A percentile compares a stretch with the other conserved stretches of the same genome.
phyloP scores from a whole-genome alignment of 352 stramenopile species.

The Saprolegnia diclina region DNA sequence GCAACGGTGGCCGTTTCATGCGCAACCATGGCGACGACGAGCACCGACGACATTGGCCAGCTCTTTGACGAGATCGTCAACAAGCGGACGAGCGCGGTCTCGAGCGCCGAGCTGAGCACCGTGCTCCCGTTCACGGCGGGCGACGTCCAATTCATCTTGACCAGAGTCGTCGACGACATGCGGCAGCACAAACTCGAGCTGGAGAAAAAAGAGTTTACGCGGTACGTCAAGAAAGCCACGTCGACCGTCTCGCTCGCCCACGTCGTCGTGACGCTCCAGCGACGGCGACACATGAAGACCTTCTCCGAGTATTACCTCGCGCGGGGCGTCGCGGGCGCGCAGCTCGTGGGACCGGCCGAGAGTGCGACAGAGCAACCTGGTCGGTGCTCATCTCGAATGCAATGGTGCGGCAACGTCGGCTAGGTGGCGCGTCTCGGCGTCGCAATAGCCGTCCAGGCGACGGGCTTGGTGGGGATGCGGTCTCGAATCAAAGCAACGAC shows the following conservation, averaged over 20 bases:
- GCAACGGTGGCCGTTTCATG: background rate
- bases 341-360: constrained; percentile 32
- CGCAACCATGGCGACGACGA: background rate
- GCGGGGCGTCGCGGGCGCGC: constrained; percentile 55
- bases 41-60: constrained; percentile 5
- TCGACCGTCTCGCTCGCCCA: constrained; percentile 54
- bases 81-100: constrained; percentile 5
- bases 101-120: constrained; percentile 17
- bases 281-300: constrained; percentile 52
- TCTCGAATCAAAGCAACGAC: too few species aligned
- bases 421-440: too few species aligned
- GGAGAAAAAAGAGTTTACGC: constrained; percentile 57
- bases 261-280: constrained; percentile 68
- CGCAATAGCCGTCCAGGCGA: too few species aligned
- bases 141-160: constrained; percentile 46
- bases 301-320: constrained; percentile 65
- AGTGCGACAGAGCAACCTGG: background rate
- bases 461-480: too few species aligned
- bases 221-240: constrained; percentile 58
- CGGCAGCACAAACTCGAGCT: constrained; percentile 37
- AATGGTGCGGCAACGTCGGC: too few species aligned
- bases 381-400: too few species aligned
- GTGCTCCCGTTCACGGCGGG: constrained; percentile 56
- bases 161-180: constrained; percentile 51
- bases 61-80: constrained; percentile 17